phyloP scores from a whole-genome alignment of 2,329 filamentous ascomycete genomes.

The Amauroascus verrucosus region DNA sequence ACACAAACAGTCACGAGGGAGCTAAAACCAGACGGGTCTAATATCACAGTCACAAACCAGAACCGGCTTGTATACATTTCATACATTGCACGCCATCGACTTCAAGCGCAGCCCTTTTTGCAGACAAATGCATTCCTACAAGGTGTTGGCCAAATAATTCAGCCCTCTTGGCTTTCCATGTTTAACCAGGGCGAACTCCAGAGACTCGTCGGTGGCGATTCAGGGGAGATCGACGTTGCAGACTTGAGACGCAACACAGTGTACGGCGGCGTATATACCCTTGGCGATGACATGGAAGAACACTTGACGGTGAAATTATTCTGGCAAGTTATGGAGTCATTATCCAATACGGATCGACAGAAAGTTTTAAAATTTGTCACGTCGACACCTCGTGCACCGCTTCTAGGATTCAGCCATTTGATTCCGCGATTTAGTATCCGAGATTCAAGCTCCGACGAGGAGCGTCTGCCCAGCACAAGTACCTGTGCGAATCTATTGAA shows the following conservation, averaged over 20 bases:
- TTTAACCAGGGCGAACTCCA: constrained; percentile 96
- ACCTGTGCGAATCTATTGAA: constrained; percentile 95
- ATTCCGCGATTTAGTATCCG: constrained; percentile 81
- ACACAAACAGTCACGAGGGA: constrained; percentile 51
- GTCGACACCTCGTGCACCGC: constrained; percentile 76
- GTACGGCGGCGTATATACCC: constrained; percentile 77
- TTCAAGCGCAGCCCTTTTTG: constrained; percentile 66
- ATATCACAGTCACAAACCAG: constrained; percentile 73
- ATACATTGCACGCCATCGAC: constrained; percentile 75
- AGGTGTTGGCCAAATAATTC: constrained; percentile 77
- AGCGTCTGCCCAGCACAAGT: constrained; percentile 78
- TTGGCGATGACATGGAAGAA: constrained; percentile 80
- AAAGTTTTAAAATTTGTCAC: constrained; percentile 94
- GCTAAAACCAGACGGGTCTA: constrained; percentile 64
- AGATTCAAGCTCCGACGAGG: constrained; percentile 66
- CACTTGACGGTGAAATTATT: constrained; percentile 79
- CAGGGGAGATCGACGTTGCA: constrained; percentile 71
- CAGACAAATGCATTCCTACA: constrained; percentile 82
- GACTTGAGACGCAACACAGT: constrained; percentile 75
- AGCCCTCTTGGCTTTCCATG: constrained; percentile 91
- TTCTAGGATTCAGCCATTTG: constrained; percentile 79
- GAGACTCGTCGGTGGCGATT: constrained; percentile 81
- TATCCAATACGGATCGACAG: constrained; percentile 66
- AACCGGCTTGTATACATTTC: constrained; percentile 93
- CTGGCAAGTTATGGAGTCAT: constrained; percentile 74